Base-by-base conservation (phyloP, 2,329 filamentous ascomycete genomes). In the Bimuria novae-zelandiae region DNA sequence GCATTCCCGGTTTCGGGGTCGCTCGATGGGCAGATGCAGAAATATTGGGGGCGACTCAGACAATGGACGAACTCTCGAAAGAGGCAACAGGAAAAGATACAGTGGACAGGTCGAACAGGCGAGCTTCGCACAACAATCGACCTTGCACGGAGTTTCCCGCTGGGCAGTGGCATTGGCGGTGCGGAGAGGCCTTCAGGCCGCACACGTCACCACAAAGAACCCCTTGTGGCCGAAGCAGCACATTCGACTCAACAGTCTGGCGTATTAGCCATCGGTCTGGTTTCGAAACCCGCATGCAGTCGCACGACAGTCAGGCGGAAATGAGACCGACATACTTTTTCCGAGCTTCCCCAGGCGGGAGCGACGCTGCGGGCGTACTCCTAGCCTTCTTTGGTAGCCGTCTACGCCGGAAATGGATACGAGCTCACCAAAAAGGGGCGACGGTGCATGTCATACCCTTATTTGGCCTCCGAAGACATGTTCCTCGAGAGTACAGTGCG, bases 321-420 rank as follows among this genome's bases (percentile, higher is more conserved):
- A 47, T 47, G 44, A 47, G 23, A 6, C 22, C 44, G 16, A 19
- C n/a, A 10, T 17, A 27, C 11, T 27, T 21, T 29, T 19, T 33
- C 29, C 11, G 23, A 19, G 16, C 19, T 32, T 45, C 25, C 43
- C 30, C 22, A 46, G 19, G 33, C 21, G 16, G 23, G 44, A 39
- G 33, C 44, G 33, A 39, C 29, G 12, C n/a, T n/a, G 33, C 44
- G 23, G 10, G 44, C 44, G 44, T 47, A 47, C 44, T 19, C 12
- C 44, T 47, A 47, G 25, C 44, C 25, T n/a, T 4, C 8, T 39
- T 17, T 35, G 44, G 44, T 27, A 37, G 16, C 11, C 8, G 16
- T 37, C 21, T 14, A 21, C 7, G 10, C 32, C 21, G 22, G 22
- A 23, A 25, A 47, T 37, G 21, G 33, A 23, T 37, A 47, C 22